Base-by-base conservation (phyloP, 2,329 filamentous ascomycete species). In the Aspergillus quadrilineatus region DNA sequence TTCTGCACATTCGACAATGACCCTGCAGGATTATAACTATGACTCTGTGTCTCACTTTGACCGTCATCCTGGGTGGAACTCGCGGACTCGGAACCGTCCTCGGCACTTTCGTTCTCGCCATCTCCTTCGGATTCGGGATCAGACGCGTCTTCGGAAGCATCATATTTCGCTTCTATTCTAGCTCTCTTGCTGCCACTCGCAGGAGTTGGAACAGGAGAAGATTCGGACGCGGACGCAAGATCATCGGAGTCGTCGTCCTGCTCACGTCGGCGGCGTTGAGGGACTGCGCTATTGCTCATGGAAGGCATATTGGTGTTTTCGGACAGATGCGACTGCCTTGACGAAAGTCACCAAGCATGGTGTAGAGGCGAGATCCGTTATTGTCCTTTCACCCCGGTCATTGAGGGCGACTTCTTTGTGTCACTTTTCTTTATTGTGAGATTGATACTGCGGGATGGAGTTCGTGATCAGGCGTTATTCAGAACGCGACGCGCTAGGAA, bases 101-200 rank as follows among this genome's bases (percentile, higher is more conserved):
- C 49, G 2, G 49, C 56, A 32, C 59, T 57, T 15, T 64, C 56
- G 8, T 63, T 61, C 4, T 63, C 60, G 29, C 64, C 60, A 9
- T 44, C 65, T 22, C 22, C 22, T 17, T 37, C 46, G 34, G 29
- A 41, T n/a, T 30, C 50, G 6, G 44, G 43, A 12, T 60, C 17
- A 14, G 34, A 28, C 3, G 34, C 55, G 2, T 67, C 63, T 6
- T 68, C 65, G 6, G 58, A 42, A 22, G 39, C 17, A 17, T 42
- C 39, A 22, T 4, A 10, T 6, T 42, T 15, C 45, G 63, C 63
- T 46, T 66, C 62, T 29, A 73, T 47, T 49, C 69, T 67, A 50
- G 62, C 60, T 41, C 73, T 70, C 61, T 75, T 75, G 58, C 64
- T 67, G 53, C 59, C 67, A 52, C 62, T 67, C 6, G 62, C 58